Conservation (phyloP, 2,329 filamentous ascomycete genomes). For the Lachnellula cervina region DNA sequence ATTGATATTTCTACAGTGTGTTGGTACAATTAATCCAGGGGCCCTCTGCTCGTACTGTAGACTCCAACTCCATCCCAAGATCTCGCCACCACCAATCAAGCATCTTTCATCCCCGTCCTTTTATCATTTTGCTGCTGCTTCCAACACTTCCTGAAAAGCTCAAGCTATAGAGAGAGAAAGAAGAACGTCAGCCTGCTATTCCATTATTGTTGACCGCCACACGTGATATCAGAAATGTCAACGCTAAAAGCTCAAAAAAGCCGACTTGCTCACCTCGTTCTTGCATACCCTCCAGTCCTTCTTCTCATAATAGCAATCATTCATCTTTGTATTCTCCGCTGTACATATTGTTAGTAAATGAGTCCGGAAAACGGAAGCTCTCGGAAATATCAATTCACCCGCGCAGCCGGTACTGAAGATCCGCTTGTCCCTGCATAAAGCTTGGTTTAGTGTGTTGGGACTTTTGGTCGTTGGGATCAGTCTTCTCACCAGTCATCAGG, state of each 20-base stretch:
- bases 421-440: slow-evolving; percentile 75
- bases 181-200: slow-evolving; percentile 10
- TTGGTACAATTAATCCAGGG: background rate
- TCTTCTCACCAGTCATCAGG: slow-evolving; percentile 80
- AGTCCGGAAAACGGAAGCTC: slow-evolving; percentile 2
- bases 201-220: slow-evolving; percentile 1
- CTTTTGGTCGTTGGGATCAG: slow-evolving; percentile 9
- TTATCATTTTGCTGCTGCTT: slow-evolving; percentile 82
- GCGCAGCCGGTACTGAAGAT: slow-evolving; percentile 96
- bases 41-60: background rate
- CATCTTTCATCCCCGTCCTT: slow-evolving; percentile 73
- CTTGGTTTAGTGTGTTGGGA: slow-evolving; percentile 16
- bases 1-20: background rate
- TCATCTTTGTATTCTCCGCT: slow-evolving; percentile 89
- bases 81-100: slow-evolving; percentile 30
- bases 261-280: slow-evolving; percentile 63
- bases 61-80: background rate
- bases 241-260: slow-evolving; percentile 17
- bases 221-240: slow-evolving; percentile 23
- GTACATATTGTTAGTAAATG: slow-evolving; percentile 5
- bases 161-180: slow-evolving; percentile 63
- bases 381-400: slow-evolving; percentile 47
- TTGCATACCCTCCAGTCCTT: slow-evolving; percentile 92
- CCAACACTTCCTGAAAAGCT: slow-evolving; percentile 85
- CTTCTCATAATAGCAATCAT: slow-evolving; percentile 92